Evolutionary conservation across 352 stramenopile species (phyloP).

Genomic region (Achlya hypogyna): DNA sequence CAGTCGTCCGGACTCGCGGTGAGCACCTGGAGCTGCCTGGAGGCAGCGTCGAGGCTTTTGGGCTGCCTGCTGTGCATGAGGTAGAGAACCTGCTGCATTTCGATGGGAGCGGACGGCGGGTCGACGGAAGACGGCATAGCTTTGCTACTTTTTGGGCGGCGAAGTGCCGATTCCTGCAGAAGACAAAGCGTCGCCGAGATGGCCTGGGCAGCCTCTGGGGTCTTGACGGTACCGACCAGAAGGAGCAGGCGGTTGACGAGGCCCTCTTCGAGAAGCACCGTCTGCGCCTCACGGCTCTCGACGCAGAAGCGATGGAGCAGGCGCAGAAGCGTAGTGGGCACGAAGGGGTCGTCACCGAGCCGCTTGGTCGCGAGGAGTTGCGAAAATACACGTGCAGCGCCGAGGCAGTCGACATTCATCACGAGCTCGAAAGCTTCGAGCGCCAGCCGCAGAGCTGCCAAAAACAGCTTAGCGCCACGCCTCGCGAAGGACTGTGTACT

Average conservation of each 20-base stretch:
- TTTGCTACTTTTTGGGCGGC: not conserved
- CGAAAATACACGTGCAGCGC: not conserved
- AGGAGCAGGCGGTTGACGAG: not conserved
- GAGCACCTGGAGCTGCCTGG: not conserved
- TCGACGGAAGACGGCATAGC: too few species aligned
- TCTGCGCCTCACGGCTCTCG: not conserved
- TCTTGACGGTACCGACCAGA: not conserved
- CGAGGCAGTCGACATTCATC: not conserved
- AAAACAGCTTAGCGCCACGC: not conserved
- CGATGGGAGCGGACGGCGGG: not conserved
- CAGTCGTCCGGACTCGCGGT: not conserved
- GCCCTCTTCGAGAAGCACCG: not conserved
- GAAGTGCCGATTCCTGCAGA: not conserved
- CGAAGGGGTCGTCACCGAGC: not conserved
- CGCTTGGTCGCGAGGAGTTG: not conserved
- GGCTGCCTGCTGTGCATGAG: slow-evolving; percentile 9
- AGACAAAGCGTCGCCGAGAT: not conserved
- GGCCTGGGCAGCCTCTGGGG: not conserved
- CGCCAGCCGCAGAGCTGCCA: not conserved
- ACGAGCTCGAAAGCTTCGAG: not conserved
- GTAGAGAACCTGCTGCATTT: slow-evolving; percentile 6
- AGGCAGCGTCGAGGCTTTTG: slow-evolving; percentile 4
- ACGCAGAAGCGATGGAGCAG: not conserved
- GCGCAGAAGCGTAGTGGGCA: not conserved
- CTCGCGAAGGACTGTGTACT: not conserved